These are phyloP conservation scores for Parasitella parasitica DNA, from an alignment of 371 early-diverging fungal species.

Conservation along the genomic window DNA sequence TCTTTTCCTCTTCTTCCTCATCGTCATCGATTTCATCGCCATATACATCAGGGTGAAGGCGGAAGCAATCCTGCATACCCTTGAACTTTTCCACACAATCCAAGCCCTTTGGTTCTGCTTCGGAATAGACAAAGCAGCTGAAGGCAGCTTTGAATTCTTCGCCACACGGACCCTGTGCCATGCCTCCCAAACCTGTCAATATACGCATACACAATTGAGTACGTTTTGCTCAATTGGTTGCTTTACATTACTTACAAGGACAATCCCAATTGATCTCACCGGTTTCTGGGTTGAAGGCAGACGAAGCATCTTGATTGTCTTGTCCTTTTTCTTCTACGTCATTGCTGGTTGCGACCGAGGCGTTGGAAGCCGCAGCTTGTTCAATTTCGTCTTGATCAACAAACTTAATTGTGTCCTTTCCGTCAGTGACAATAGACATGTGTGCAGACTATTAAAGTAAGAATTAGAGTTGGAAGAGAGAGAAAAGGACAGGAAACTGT, in stretches of 20 bases:
- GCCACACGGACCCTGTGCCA: slow-evolving; percentile 97
- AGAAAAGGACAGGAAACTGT: slow-evolving; percentile 4
- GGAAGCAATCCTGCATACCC: slow-evolving; percentile 88
- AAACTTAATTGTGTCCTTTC: slow-evolving; percentile 58
- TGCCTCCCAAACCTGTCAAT: slow-evolving; percentile 71
- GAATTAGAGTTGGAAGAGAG: not conserved
- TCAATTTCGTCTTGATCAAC: slow-evolving; percentile 44
- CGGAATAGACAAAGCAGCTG: slow-evolving; percentile 93
- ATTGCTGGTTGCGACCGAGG: not conserved
- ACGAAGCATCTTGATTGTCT: slow-evolving; percentile 36
- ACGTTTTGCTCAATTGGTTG: too few relatives aligned
- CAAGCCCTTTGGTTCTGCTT: slow-evolving; percentile 83
- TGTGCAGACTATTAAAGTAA: not conserved
- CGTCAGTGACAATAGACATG: slow-evolving; percentile 32
- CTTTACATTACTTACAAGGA: slow-evolving; percentile 67
- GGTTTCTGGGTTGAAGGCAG: slow-evolving; percentile 71
- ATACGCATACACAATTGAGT: not conserved
- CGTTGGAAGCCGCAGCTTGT: slow-evolving; percentile 13
- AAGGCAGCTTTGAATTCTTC: slow-evolving; percentile 96
- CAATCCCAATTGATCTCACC: slow-evolving; percentile 99
- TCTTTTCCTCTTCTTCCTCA: slow-evolving; percentile 44
- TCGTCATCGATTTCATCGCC: slow-evolving; percentile 65
- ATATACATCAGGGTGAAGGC: slow-evolving; percentile 78
- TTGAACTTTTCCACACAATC: slow-evolving; percentile 84
- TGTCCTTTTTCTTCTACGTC: slow-evolving; percentile 20